phyloP scores from a whole-genome alignment of 805 yeast species.

The Candida golubevii region DNA sequence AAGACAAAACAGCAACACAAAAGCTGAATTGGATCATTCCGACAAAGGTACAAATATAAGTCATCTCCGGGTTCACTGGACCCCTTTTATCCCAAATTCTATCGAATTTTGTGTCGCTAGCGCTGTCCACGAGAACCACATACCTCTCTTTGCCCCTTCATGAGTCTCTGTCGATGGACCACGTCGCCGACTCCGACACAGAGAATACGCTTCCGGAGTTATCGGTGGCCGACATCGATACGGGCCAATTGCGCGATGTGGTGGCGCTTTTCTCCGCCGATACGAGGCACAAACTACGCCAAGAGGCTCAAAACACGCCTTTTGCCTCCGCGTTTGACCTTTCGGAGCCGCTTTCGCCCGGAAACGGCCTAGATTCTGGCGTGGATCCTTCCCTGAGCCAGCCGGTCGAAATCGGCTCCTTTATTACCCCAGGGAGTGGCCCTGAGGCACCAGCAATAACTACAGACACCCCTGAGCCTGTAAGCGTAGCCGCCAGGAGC shows the following conservation, averaged over 20 bases:
- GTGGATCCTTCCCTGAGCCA: not conserved
- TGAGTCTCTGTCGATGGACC: conserved; percentile 12
- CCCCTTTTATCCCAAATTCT: too few species aligned
- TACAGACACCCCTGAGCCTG: not conserved
- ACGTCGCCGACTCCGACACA: conserved; percentile 18
- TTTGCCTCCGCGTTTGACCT: conserved; percentile 7
- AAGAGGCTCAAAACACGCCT: conserved; percentile 9
- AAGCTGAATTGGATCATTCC: too few species aligned
- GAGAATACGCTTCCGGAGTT: conserved; percentile 16
- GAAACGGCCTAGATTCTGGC: not conserved
- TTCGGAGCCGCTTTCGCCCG: not conserved
- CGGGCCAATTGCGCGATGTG: conserved; percentile 8
- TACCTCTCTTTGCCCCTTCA: conserved; percentile 1
- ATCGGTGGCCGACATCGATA: conserved; percentile 12
- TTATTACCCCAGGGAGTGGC: not conserved
- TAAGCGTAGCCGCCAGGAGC: not conserved
- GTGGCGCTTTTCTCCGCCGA: conserved; percentile 7
- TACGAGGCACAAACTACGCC: conserved; percentile 10
- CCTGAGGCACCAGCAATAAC: not conserved
- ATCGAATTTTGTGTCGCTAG: too few species aligned
- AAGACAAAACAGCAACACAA: too few species aligned
- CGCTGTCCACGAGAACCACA: not conserved
- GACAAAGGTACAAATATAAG: too few species aligned
- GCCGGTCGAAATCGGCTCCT: not conserved
- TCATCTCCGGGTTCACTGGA: too few species aligned